Evolutionary conservation across 208 protist species (phyloP), one percentile per base, ranked within the genome.

Genomic region (Crithidia mellificae): DNA sequence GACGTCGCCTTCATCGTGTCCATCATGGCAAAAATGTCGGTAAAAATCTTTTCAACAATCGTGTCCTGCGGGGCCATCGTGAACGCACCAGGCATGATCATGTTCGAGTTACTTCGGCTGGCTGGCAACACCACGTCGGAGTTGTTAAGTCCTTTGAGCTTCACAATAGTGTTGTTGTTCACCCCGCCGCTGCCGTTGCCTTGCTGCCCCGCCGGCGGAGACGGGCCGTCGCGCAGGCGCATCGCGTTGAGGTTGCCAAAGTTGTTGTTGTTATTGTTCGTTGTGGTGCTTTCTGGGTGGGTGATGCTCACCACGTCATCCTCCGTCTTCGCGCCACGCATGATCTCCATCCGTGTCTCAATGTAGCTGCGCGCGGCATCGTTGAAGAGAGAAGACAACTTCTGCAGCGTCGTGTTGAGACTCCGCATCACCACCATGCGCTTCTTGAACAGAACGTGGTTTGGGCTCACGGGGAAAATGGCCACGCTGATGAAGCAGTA

Each of bases 401-500:
- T 81, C 57, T 74, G 77, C 36, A 93, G 49, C 12, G 69, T 74
- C 29, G 50, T 44, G 50, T 79, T 84, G n/a, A 87, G 36, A 12
- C 32, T 58, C 3, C 76, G 57, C 50, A 93, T 63, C 22, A 90
- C 74, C 0, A 36, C n/a, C 20, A 89, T 68, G 4, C 87, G 75
- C 54, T 88, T 87, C 57, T 78, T 52, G 51, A 87, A 79, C 14
- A 93, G 72, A 0, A 88, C 54, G 27, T 76, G 32, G 47, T 79
- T 81, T 24, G 87, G 87, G 62, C 84, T 90, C 27, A 93, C 76
- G 15, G 87, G 87, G 41, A 88, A 88, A 1, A 93, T 63, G 0
- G 69, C 20, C 22, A 93, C 70, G 51, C 70, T 80, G 71, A 93
- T 85, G 39, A 88, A 76, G 65, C 84, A 91, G 76, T 93, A 93